These are phyloP conservation scores for Trametes polyzona DNA, from an alignment of 1,284 basidiomycete genomes.

Conservation along the genomic window DNA sequence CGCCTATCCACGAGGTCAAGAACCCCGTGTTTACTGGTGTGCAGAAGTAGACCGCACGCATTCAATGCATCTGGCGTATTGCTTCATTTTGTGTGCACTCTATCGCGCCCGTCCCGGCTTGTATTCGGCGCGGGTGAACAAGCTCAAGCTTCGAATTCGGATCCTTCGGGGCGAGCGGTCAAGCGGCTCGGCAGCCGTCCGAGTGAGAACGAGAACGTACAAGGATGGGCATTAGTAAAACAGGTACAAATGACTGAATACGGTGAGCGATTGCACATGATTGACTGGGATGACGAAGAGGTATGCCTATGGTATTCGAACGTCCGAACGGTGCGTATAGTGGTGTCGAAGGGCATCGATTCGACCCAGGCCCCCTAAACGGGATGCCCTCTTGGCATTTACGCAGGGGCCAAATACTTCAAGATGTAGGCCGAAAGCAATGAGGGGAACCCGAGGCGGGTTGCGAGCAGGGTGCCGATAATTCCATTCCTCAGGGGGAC, in stretches of 20 bases:
- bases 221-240: constrained; percentile 3
- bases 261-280: constrained; percentile 9
- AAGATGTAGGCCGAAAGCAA: too few relatives aligned
- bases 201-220: constrained; percentile 1
- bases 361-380: too few relatives aligned
- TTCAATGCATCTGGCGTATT: constrained; percentile 14
- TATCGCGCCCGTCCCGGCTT: neutral
- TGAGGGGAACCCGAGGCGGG: too few relatives aligned
- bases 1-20: constrained; percentile 89
- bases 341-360: neutral
- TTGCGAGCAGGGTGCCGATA: too few relatives aligned
- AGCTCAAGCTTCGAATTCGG: constrained; percentile 5
- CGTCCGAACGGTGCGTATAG: constrained; percentile 10
- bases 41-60: constrained; percentile 59
- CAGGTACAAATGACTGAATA: constrained; percentile 8
- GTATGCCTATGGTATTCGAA: constrained; percentile 10
- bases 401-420: too few relatives aligned
- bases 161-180: neutral
- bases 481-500: constrained; percentile 13
- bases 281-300: neutral
- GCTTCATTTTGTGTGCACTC: constrained; percentile 2
- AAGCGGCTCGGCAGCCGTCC: neutral
- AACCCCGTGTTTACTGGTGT: constrained; percentile 80
- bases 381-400: too few relatives aligned
- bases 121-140: constrained; percentile 1